Conservation (phyloP, 129 eudicot genomes). For the Logfia minima region DNA sequence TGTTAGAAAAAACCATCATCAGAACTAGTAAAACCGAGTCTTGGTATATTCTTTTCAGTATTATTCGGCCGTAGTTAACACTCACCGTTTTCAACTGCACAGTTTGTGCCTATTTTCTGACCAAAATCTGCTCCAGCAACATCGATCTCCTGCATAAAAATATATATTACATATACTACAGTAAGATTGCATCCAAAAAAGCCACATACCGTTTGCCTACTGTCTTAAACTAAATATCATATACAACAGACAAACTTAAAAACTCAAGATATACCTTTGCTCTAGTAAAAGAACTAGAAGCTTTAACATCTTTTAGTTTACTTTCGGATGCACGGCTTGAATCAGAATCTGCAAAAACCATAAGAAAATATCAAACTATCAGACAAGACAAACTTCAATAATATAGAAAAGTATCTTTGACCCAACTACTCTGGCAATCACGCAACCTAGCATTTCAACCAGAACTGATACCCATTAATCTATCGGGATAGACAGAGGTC, state of each 20-base stretch:
- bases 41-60: background rate
- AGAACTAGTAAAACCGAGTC: background rate
- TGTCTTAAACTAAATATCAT: background rate
- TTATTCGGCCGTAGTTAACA: background rate
- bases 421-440: background rate
- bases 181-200: background rate
- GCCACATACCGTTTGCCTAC: background rate
- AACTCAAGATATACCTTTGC: conserved; percentile 36
- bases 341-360: conserved; percentile 45
- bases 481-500: background rate
- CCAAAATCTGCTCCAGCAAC: conserved; percentile 30
- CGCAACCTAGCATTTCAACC: conserved; percentile 4
- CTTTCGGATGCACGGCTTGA: conserved; percentile 40
- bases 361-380: background rate
- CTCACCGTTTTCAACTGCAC: conserved; percentile 52
- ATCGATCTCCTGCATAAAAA: conserved; percentile 38
- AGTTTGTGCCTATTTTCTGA: conserved; percentile 32
- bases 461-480: background rate
- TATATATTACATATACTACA: background rate
- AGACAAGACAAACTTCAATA: conserved; percentile 17
- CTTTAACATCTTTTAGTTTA: conserved; percentile 41
- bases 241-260: background rate
- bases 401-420: conserved; percentile 11
- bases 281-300: conserved; percentile 29
- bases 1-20: conserved; percentile 1